Evolutionary conservation across 352 stramenopile species (phyloP).

Genomic region (Albugo candida): DNA sequence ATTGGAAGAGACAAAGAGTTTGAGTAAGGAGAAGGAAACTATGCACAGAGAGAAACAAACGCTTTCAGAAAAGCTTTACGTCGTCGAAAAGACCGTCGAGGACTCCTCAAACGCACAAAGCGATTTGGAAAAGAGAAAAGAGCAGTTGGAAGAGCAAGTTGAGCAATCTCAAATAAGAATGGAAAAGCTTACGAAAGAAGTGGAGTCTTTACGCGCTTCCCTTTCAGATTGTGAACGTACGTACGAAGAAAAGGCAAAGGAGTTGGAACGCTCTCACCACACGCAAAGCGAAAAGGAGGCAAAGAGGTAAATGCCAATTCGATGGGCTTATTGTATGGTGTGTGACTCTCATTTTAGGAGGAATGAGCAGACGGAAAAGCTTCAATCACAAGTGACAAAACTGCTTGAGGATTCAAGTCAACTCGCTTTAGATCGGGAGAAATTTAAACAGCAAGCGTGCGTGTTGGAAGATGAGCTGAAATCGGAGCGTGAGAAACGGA

Average conservation of each 20-base stretch:
- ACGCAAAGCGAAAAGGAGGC: slow-evolving; percentile 32
- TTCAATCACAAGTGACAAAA: slow-evolving; percentile 28
- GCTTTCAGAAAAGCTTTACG: slow-evolving; percentile 12
- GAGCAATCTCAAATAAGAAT: slow-evolving; percentile 30
- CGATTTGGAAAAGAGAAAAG: slow-evolving; percentile 15
- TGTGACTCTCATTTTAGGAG: slow-evolving; percentile 13
- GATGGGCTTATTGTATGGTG: not conserved
- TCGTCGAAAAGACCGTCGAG: slow-evolving; percentile 10
- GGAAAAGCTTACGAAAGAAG: slow-evolving; percentile 30
- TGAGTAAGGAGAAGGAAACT: slow-evolving; percentile 6
- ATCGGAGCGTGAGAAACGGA: slow-evolving; percentile 27
- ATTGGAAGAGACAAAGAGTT: slow-evolving; percentile 14
- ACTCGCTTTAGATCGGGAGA: slow-evolving; percentile 26
- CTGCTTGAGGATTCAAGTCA: slow-evolving; percentile 17
- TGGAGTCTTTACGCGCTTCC: slow-evolving; percentile 27
- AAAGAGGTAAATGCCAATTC: slow-evolving; percentile 12
- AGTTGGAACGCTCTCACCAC: slow-evolving; percentile 38
- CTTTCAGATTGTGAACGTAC: slow-evolving; percentile 25
- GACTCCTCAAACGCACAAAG: no score
- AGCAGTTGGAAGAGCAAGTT: slow-evolving; percentile 28
- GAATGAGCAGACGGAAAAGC: slow-evolving; percentile 23
- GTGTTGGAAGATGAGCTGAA: slow-evolving; percentile 25
- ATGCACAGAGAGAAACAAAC: slow-evolving; percentile 4
- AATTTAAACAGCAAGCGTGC: slow-evolving; percentile 19
- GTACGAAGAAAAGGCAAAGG: slow-evolving; percentile 47